These are phyloP conservation scores for Aspergillus olivimuriae DNA, from an alignment of 495 filamentous ascomycete species.

Conservation along the genomic window DNA sequence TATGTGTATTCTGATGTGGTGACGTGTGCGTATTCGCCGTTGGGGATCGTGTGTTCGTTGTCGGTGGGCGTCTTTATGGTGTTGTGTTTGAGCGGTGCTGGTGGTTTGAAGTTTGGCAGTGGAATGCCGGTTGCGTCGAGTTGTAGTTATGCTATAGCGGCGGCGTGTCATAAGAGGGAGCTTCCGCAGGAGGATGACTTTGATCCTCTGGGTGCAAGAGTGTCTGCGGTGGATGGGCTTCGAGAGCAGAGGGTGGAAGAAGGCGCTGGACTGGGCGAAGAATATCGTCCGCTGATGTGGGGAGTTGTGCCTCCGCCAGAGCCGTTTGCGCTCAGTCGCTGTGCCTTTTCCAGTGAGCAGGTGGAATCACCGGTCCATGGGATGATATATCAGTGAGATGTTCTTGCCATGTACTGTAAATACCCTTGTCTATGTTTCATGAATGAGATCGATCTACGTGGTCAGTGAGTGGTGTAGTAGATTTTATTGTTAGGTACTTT, in stretches of 20 bases:
- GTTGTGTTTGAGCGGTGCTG: neutral
- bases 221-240: too few species aligned
- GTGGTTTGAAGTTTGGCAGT: neutral
- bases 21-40: neutral
- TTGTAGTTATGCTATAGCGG: neutral
- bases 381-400: too few species aligned
- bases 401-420: too few species aligned
- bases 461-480: too few species aligned
- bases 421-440: too few species aligned
- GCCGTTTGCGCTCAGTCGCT: neutral
- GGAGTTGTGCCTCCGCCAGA: neutral
- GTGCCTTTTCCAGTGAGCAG: neutral
- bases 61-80: neutral
- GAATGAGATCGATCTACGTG: too few species aligned
- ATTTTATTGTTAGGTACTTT: too few species aligned
- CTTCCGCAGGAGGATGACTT: neutral
- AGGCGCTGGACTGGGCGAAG: neutral
- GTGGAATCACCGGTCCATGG: neutral
- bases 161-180: neutral
- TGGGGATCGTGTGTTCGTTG: neutral
- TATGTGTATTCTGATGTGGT: neutral
- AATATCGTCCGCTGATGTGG: neutral
- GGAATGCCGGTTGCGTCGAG: neutral
- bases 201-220: too few species aligned
- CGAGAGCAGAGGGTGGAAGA: too few species aligned